Base-by-base conservation (phyloP, 257 asterid species). In the Thymus mandschuricus region DNA sequence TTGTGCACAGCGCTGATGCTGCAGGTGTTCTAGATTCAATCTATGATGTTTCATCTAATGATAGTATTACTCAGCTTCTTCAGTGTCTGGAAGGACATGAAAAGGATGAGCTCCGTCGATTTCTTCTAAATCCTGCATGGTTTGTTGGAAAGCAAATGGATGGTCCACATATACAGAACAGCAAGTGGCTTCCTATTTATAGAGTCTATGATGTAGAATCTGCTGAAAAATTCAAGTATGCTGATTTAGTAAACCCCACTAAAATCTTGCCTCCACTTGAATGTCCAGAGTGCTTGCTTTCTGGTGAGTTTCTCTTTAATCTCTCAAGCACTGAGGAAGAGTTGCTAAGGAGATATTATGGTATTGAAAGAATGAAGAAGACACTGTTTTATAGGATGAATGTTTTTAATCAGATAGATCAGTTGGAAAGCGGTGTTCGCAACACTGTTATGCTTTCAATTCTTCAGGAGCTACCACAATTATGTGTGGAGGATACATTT, bases 111-210 rank as follows among this genome's bases (percentile, higher is more conserved):
- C 96, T 93, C 59, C 92, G 97, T 38, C 84, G 56, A 51, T 93
- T 87, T 85, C 86, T 93, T 81, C 79, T 93, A 72, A 87, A 83
- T 75, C 94, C 96, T 11, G 81, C 80, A 78, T 93, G 98, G 98
- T 90, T 87, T 70, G 82, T 91, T 68, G 89, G 92, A 56, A 86
- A 79, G 64, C 63, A 75, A 70, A 81, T 91, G 89, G 94, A 84
- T 84, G 94, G 79, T 79, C 85, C 94, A 60, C 92, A 85, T 77
- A 74, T 93, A 64, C 86, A 77, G 83, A 87, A 83, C 79, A 83
- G 98, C 97, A 93, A 89, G 88, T 87, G 96, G 86, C 88, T 93
- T 69, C 96, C 92, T 60, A 82, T 93, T 64, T 93, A 86, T 80
- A 85, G 83, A 84, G 91, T 91, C 34, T 84, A 89, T 70, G 85